phyloP scores from a whole-genome alignment of 805 yeast genomes.

The Candida qinlingensis region DNA sequence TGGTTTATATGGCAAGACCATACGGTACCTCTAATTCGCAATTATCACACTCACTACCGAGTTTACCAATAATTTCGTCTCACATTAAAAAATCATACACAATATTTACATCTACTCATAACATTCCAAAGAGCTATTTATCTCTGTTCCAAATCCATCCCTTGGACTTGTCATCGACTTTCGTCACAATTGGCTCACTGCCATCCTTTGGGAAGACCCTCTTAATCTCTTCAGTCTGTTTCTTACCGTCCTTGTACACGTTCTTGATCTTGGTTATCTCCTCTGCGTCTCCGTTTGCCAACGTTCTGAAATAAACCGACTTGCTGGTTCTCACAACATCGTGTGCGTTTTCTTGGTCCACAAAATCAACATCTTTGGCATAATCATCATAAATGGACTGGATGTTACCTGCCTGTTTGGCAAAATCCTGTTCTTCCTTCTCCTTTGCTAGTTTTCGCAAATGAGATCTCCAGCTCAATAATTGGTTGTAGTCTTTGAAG shows the following conservation, averaged over 20 bases:
- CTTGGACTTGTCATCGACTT: conserved; percentile 3
- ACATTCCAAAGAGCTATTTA: not conserved
- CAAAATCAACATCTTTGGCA: conserved; percentile 15
- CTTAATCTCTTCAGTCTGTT: conserved; percentile 32
- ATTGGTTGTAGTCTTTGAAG: conserved; percentile 61
- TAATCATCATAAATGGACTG: conserved; percentile 21
- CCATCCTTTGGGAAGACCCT: conserved; percentile 35
- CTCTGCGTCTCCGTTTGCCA: conserved; percentile 40
- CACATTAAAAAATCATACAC: not conserved
- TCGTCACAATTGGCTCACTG: conserved; percentile 26
- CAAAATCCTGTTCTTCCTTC: conserved; percentile 33
- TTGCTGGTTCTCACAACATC: conserved; percentile 34
- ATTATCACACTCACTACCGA: too few relatives aligned
- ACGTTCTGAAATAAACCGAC: conserved; percentile 30
- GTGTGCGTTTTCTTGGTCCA: conserved; percentile 9
- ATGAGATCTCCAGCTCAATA: conserved; percentile 59
- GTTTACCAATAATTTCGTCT: not conserved
- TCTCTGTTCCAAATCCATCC: conserved; percentile 22
- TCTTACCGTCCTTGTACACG: conserved; percentile 38
- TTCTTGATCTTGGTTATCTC: conserved; percentile 33
- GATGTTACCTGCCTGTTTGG: conserved; percentile 13
- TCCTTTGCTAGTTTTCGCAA: conserved; percentile 43
- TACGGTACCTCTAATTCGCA: too few relatives aligned
- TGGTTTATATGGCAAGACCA: too few relatives aligned
- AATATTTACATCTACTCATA: too few relatives aligned